Evolutionary conservation across 164 flowering plant genomes (phyloP).

Genomic region (Platanus orientalis): DNA sequence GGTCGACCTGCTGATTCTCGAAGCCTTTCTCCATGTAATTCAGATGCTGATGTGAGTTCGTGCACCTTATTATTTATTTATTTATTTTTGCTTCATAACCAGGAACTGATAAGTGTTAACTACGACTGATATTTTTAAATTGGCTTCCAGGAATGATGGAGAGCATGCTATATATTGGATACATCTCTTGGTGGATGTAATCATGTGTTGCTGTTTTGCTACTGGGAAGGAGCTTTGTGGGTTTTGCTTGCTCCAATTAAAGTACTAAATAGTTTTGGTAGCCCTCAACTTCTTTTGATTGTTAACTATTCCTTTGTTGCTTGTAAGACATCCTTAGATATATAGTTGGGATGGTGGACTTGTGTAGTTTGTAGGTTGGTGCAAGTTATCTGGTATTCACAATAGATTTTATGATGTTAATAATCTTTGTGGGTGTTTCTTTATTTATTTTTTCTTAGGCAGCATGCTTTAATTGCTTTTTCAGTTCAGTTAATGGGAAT

Average conservation of each 20-base stretch:
- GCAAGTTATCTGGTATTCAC: background rate
- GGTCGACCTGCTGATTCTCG: constrained; percentile 46
- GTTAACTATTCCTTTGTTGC: constrained; percentile 15
- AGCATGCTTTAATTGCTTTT: too few relatives aligned
- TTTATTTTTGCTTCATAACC: background rate
- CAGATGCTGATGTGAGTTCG: constrained; percentile 55
- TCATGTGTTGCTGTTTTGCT: constrained; percentile 12
- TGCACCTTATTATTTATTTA: background rate
- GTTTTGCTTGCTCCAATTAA: constrained; percentile 18
- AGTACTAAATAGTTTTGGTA: constrained; percentile 24
- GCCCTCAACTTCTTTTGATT: constrained; percentile 14
- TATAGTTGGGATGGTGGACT: background rate
- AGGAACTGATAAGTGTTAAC: background rate
- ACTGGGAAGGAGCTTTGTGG: background rate
- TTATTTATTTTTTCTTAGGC: too few relatives aligned
- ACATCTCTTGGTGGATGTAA: background rate
- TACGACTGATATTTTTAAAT: background rate
- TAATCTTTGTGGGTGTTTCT: background rate
- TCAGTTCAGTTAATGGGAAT: background rate
- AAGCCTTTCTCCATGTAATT: constrained; percentile 50
- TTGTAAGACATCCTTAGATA: constrained; percentile 13
- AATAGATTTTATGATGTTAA: background rate
- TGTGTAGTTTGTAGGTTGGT: constrained; percentile 5
- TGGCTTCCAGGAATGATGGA: constrained; percentile 36
- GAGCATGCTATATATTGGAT: background rate